phyloP scores from a whole-genome alignment of 1,139 yeast species.

The Yamadazyma atmosphaerica region DNA sequence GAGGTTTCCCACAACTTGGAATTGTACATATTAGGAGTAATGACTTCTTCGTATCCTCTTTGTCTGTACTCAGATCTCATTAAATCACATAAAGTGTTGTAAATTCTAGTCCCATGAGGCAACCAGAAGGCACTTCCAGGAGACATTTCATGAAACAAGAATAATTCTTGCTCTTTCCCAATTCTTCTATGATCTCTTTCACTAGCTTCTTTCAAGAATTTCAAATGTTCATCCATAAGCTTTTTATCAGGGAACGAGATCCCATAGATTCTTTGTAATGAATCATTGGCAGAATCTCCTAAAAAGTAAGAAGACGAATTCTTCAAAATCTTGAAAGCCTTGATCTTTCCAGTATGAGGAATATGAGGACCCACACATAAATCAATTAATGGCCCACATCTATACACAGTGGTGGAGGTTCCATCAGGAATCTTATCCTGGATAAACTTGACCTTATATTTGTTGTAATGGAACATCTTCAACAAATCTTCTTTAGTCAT shows the following conservation, averaged over 20 bases:
- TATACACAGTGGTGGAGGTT: constrained; percentile 92
- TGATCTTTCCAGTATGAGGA: constrained; percentile 96
- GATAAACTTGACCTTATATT: constrained; percentile 89
- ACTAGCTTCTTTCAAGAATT: constrained; percentile 95
- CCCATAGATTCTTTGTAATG: constrained; percentile 97
- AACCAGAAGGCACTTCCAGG: constrained; percentile 99
- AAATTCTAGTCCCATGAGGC: constrained; percentile 97
- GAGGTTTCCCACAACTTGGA: constrained; percentile 95
- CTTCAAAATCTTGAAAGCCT: constrained; percentile 90
- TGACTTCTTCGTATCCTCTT: constrained; percentile 96
- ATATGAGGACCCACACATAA: constrained; percentile 98
- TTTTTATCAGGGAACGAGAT: constrained; percentile 98
- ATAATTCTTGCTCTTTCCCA: constrained; percentile 95
- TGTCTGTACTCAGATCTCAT: constrained; percentile 79
- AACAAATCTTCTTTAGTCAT: constrained; percentile 89
- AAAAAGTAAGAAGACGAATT: constrained; percentile 95
- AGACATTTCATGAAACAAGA: constrained; percentile 91
- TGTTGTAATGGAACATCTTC: constrained; percentile 93
- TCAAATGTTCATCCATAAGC: constrained; percentile 91
- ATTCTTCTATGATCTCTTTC: constrained; percentile 96
- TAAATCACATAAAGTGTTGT: constrained; percentile 77
- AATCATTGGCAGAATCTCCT: constrained; percentile 91
- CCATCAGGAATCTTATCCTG: constrained; percentile 92
- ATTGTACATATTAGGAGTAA: constrained; percentile 97
- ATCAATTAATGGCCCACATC: constrained; percentile 98